These are phyloP conservation scores for Piper longum DNA, from an alignment of 164 flowering plant species.

Conservation along the genomic window DNA sequence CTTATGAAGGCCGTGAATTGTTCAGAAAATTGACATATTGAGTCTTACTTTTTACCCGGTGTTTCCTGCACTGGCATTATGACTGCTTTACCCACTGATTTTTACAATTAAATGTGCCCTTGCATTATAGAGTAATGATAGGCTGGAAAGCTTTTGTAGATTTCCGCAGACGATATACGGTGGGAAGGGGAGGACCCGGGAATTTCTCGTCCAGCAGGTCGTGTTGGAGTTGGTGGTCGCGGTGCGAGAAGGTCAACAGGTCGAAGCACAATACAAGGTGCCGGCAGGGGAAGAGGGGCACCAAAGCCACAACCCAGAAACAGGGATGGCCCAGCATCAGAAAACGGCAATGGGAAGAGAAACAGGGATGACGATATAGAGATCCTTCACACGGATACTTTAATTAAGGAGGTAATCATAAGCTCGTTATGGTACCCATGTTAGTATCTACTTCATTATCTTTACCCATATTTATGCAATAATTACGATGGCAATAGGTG, in stretches of 20 bases:
- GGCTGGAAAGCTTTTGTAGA: slow-evolving; percentile 23
- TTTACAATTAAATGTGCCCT: neutral
- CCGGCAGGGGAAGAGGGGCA: slow-evolving; percentile 63
- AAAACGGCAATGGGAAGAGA: slow-evolving; percentile 71
- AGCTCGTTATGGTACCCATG: neutral
- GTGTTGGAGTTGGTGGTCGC: slow-evolving; percentile 49
- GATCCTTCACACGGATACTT: slow-evolving; percentile 74
- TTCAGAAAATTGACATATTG: too few species aligned
- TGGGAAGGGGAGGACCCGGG: slow-evolving; percentile 85
- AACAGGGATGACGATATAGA: slow-evolving; percentile 46
- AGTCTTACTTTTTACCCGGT: too few species aligned
- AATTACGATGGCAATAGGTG: slow-evolving; percentile 31
- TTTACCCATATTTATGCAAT: neutral
- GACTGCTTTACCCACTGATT: neutral
- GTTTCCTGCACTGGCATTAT: too few species aligned
- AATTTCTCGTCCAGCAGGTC: slow-evolving; percentile 40
- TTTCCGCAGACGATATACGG: slow-evolving; percentile 73
- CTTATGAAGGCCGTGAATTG: neutral
- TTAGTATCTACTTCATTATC: neutral
- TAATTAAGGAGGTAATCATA: slow-evolving; percentile 64
- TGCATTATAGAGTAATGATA: neutral
- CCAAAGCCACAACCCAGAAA: slow-evolving; percentile 42
- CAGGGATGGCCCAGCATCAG: slow-evolving; percentile 41
- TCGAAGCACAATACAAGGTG: slow-evolving; percentile 40
- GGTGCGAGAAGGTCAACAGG: slow-evolving; percentile 47